Base-by-base conservation (phyloP, 805 yeast species). In the Yamadazyma laniorum region DNA sequence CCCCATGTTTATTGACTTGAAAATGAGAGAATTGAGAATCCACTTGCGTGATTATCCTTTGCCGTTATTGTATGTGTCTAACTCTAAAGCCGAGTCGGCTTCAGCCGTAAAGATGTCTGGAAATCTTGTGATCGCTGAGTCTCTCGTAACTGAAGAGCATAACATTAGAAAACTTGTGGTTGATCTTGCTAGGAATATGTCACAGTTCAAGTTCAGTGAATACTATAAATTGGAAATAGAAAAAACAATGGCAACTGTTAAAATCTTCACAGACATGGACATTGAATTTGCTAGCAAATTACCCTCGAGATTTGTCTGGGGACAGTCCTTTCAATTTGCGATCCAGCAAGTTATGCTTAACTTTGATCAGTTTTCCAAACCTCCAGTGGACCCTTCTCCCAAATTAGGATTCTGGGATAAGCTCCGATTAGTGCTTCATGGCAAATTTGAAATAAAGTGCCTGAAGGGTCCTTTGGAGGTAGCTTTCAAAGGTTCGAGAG, bases 361-460 rank as follows among this genome's bases (percentile, higher is more conserved):
- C 39, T 74, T 90, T 43, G 95, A 89, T 50, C 80, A 82, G 31
- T 86, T 90, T 54, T 80, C 95, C 1, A 90, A 91, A 56, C 95
- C 96, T 0, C 95, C 95, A 0, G 63, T 85, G 12, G 98, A 90
- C 56, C 90, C 90, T 0, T 86, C 96, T 2, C 74, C 78, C 3
- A 84, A 83, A 49, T 63, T 88, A 11, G 98, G 98, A 0, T 81
- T 89, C 49, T 90, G 98, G 98, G 98, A 90, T 59, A 91, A 89
- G 56, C 60, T 88, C 18, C 65, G 96, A 34, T 71, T 80, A 19
- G 69, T 83, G 12, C 64, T 88, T 49, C 97, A 90, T 63, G 95
- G 95, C 0, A 73, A 77, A 14, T 60, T 82, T 37, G 59, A 58
- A 2, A 68, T 88, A 39, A 32, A 29, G n/a, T 46, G 50, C 40